A percentile compares a stretch with the other conserved stretches of the same genome.
These are phyloP conservation scores for Teratosphaeria epicoccoides DNA, from an alignment of 2,329 filamentous ascomycete genomes.

Conservation along the genomic window DNA sequence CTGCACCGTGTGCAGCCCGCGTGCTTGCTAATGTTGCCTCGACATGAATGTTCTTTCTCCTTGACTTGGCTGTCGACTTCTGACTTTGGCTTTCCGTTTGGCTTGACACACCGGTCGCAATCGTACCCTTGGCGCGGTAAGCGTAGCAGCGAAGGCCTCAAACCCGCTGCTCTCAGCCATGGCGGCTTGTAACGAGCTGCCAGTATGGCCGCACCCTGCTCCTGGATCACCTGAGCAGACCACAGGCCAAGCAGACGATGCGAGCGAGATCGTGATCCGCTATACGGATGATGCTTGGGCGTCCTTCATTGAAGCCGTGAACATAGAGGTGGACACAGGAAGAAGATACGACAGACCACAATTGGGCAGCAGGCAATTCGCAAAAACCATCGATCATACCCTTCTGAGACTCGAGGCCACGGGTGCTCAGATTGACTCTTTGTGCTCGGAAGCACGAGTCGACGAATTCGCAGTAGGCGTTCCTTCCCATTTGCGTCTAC, in stretches of 20 bases:
- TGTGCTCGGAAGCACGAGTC: slow-evolving; percentile 45
- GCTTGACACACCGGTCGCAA: too few relatives aligned
- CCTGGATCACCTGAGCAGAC: background rate
- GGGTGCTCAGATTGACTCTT: slow-evolving; percentile 38
- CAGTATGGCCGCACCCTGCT: background rate
- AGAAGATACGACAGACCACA: slow-evolving; percentile 2
- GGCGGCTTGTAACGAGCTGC: background rate
- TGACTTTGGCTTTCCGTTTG: background rate
- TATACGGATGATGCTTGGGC: slow-evolving; percentile 39
- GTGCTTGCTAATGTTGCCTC: background rate
- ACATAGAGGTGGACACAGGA: slow-evolving; percentile 9
- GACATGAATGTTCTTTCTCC: background rate
- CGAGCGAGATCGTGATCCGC: slow-evolving; percentile 23
- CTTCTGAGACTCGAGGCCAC: slow-evolving; percentile 41
- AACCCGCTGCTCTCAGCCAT: background rate
- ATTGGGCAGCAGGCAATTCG: slow-evolving; percentile 13
- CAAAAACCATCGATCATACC: slow-evolving; percentile 37
- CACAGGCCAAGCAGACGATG: background rate
- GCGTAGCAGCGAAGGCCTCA: background rate
- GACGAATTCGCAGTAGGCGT: slow-evolving; percentile 34
- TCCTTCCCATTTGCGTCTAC: background rate
- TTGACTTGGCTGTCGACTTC: background rate
- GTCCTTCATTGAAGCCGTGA: slow-evolving; percentile 29
- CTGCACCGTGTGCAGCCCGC: background rate
- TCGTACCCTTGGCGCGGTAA: background rate